These are phyloP conservation scores for Trametes gibbosa DNA, from an alignment of 768 basidiomycete species.

Conservation along the genomic window DNA sequence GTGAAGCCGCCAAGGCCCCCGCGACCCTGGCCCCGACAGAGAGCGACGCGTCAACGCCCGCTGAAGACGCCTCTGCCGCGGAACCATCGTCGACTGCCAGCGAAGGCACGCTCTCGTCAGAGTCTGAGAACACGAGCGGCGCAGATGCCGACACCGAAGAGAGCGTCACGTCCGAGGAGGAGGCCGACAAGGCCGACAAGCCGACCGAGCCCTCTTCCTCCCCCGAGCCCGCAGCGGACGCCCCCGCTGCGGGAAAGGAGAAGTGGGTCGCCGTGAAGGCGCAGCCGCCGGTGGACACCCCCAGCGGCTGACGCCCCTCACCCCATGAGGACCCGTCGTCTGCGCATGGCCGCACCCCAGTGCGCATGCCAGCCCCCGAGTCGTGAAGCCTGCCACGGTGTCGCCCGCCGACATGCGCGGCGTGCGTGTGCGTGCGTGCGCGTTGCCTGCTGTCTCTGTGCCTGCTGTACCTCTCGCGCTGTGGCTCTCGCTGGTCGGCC, in stretches of 20 bases:
- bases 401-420: background rate
- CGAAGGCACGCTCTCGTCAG: slow-evolving; percentile 25
- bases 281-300: slow-evolving; percentile 24
- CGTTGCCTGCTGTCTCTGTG: background rate
- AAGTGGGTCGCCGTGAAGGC: slow-evolving; percentile 80
- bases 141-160: slow-evolving; percentile 76
- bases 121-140: slow-evolving; percentile 51
- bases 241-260: slow-evolving; percentile 42
- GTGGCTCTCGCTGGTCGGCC: slow-evolving; percentile 11
- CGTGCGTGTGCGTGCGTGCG: background rate
- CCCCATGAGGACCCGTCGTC: background rate
- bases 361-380: background rate
- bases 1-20: slow-evolving; percentile 25
- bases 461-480: slow-evolving; percentile 10
- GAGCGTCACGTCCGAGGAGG: slow-evolving; percentile 71
- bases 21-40: background rate
- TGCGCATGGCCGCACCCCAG: background rate
- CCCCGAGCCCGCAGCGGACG: slow-evolving; percentile 22
- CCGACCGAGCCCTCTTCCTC: background rate
- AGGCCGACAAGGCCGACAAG: slow-evolving; percentile 42
- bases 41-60: background rate
- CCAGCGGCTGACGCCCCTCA: background rate
- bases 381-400: background rate
- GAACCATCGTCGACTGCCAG: slow-evolving; percentile 21
- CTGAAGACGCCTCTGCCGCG: slow-evolving; percentile 20